A percentile compares a stretch with the other conserved stretches of the same genome.
Conservation (phyloP, 495 filamentous ascomycete species). For the Geopyxis carbonaria region DNA sequence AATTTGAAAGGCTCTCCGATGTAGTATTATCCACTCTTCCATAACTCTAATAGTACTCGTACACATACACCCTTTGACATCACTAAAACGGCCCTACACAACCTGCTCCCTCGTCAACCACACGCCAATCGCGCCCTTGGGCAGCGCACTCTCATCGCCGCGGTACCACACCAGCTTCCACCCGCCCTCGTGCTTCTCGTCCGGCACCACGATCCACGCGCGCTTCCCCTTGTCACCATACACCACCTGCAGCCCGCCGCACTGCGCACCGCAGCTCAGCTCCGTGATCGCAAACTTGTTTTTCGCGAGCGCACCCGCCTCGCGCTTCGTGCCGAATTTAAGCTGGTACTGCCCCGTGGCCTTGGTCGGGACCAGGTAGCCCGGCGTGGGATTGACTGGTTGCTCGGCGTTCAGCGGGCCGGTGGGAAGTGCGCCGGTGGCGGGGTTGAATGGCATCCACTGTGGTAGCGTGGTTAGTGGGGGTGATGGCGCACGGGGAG, state of each 20-base stretch:
- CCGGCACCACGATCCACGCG: background rate
- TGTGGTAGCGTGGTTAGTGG: background rate
- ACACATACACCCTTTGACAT: too few species aligned
- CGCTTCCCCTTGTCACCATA: background rate
- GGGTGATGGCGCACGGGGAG: background rate
- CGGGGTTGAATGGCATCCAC: too few species aligned
- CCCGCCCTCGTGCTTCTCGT: background rate
- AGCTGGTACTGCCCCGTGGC: background rate
- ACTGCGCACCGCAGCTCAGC: background rate
- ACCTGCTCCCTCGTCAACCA: too few species aligned
- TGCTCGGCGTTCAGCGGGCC: too few species aligned
- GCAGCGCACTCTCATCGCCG: too few species aligned
- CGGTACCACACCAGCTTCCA: background rate
- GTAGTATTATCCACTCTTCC: too few species aligned
- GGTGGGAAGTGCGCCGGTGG: too few species aligned
- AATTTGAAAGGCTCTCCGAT: too few species aligned
- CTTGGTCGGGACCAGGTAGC: background rate
- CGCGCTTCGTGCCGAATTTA: background rate
- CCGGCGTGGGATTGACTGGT: background rate
- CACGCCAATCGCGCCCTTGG: too few species aligned
- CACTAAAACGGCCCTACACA: too few species aligned
- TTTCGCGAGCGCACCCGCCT: background rate
- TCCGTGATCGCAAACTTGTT: background rate
- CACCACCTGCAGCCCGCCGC: slow-evolving; percentile 3
- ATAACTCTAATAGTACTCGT: too few species aligned